Conservation (phyloP, 257 asterid genomes). For the Penstemon eatonii region DNA sequence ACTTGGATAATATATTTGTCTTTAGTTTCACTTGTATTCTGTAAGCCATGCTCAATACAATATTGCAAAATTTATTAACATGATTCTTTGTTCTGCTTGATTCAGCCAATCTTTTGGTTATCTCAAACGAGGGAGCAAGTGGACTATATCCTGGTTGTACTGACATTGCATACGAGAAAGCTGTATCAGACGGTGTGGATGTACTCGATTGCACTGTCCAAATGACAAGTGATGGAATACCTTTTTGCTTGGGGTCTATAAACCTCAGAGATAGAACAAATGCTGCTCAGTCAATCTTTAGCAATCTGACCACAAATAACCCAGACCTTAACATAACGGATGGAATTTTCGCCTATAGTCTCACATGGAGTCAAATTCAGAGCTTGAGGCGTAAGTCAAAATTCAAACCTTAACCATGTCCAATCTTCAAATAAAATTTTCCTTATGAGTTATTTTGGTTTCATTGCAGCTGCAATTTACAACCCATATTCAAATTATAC, state of each 20-base stretch:
- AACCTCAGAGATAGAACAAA: slow-evolving; percentile 65
- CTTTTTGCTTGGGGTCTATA: slow-evolving; percentile 81
- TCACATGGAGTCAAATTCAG: slow-evolving; percentile 72
- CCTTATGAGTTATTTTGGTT: slow-evolving; percentile 21
- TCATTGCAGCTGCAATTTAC: slow-evolving; percentile 59
- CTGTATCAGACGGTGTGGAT: slow-evolving; percentile 75
- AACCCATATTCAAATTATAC: slow-evolving; percentile 34
- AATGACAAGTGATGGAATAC: slow-evolving; percentile 71
- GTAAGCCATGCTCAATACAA: slow-evolving; percentile 2
- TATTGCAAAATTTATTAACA: slow-evolving; percentile 2
- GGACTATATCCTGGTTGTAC: slow-evolving; percentile 93
- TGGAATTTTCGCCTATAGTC: slow-evolving; percentile 66
- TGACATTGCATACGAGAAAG: slow-evolving; percentile 58
- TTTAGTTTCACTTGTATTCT: slow-evolving; percentile 18
- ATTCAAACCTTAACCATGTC: neutral
- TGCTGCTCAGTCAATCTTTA: slow-evolving; percentile 49
- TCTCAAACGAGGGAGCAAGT: slow-evolving; percentile 85
- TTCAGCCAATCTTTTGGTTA: slow-evolving; percentile 59
- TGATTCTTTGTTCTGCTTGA: slow-evolving; percentile 17
- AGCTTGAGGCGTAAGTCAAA: slow-evolving; percentile 59
- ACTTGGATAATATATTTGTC: neutral
- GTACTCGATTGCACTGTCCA: slow-evolving; percentile 84
- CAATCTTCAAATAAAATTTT: neutral
- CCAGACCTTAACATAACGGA: slow-evolving; percentile 46
- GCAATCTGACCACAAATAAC: slow-evolving; percentile 33